Evolutionary conservation across 306 rosid species (phyloP).

Genomic region (Echinosophora koreensis): DNA sequence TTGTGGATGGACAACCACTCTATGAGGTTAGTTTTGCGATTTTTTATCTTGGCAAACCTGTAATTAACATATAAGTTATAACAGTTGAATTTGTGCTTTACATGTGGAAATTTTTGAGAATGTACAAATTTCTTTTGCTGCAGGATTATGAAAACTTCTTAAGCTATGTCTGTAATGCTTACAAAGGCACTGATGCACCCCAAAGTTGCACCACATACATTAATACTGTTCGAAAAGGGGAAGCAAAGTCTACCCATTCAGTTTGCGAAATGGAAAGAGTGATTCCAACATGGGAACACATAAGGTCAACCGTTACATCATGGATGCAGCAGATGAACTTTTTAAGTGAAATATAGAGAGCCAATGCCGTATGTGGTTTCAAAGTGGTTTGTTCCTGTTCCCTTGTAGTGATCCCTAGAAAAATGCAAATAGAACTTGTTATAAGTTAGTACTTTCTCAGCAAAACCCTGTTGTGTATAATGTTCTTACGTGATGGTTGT

Average conservation of each 20-base stretch:
- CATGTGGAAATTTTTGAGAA: slow-evolving; percentile 14
- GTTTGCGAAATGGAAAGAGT: slow-evolving; percentile 47
- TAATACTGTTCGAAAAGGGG: slow-evolving; percentile 33
- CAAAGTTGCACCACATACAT: slow-evolving; percentile 57
- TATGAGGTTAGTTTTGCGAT: slow-evolving; percentile 74
- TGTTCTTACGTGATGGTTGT: background rate
- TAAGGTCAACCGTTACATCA: slow-evolving; percentile 56
- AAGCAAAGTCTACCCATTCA: slow-evolving; percentile 39
- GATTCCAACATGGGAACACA: slow-evolving; percentile 42
- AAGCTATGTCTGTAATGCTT: slow-evolving; percentile 79
- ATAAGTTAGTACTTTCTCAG: background rate
- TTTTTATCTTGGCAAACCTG: background rate
- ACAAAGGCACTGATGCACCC: slow-evolving; percentile 59
- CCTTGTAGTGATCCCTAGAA: background rate
- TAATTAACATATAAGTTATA: background rate
- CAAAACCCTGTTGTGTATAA: slow-evolving; percentile 3
- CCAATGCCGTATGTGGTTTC: background rate
- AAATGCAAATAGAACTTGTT: slow-evolving; percentile 36
- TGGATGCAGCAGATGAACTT: slow-evolving; percentile 56
- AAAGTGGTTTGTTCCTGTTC: slow-evolving; percentile 36
- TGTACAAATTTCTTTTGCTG: slow-evolving; percentile 34
- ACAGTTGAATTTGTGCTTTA: background rate
- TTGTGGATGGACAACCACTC: slow-evolving; percentile 86
- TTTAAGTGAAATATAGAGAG: slow-evolving; percentile 43
- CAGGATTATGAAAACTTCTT: slow-evolving; percentile 83